Evolutionary conservation across 305 asterid genomes (phyloP), one percentile per base, ranked within the genome.

Genomic region (Fraxinus angustifolia): DNA sequence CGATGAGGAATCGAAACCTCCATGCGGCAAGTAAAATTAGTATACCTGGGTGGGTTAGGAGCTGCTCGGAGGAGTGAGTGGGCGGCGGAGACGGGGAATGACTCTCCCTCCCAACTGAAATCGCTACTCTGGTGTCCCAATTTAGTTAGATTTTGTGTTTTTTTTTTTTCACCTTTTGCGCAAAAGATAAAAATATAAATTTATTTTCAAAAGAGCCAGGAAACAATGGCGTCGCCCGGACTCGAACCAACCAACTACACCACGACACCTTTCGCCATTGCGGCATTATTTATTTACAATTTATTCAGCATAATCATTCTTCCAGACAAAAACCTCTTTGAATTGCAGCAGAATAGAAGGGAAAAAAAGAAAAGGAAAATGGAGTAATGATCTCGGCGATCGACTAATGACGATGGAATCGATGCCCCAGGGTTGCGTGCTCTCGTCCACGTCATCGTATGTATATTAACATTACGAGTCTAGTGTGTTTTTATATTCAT

Each of bases 361-460:
- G 0, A 48, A 48, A 3, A 48, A 50, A 48, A 0, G 19, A 26
- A 6, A 56, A 6, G 67, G 6, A 56, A 5, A 56, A 58, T 21
- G 70, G 30, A 3, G 12, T 58, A 2, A 58, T 19, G 31, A 58
- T 58, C 31, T 58, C 31, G 90, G 81, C 80, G 88, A 82, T 78
- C 92, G 89, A 95, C 99, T 23, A 95, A 95, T 90, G 99, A 93
- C 88, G 97, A 92, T 82, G 98, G 98, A 35, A 90, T 95, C 14
- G 94, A 89, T 60, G 97, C 97, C 26, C 88, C 98, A 1, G 98
- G 97, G 4, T 84, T 95, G 67, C 88, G 88, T 58, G 89, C 94
- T 84, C 92, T 93, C 2, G 94, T 93, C 74, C 82, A 85, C 28
- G 91, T 87, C 48, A 94, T 93, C 34, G 91, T 50, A 34, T 3